Base-by-base conservation (phyloP, 495 filamentous ascomycete species). In the Daldinia vernicosa region DNA sequence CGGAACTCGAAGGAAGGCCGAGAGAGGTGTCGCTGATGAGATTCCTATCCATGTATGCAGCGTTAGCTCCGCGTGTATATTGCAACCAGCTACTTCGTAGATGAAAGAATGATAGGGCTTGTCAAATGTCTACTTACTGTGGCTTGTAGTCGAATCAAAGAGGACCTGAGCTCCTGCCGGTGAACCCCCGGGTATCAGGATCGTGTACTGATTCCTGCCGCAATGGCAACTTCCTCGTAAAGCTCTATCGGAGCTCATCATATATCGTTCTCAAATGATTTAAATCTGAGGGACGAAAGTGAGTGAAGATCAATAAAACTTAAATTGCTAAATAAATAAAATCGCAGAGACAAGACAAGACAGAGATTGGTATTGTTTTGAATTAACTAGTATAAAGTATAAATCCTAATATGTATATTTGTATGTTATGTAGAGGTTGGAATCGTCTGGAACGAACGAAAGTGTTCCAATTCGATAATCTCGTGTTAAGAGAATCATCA, bases 161-260 rank as follows among this genome's bases (percentile, higher is more conserved):
- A 92, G 85, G 7, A 97, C 85, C 52, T 88, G 84, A 24, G 90
- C 88, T 50, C 83, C 77, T 33, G 88, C 79, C 14, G 79, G 77
- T 43, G 85, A 78, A 67, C 87, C 72, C 3, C 81, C 70, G 3
- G 94, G 93, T 30, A 93, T 83, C 28, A 85, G 78, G 63, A 97
- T 87, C 17, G 87, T 83, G 79, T 96, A 97, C 67, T 89, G 85
- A 74, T 95, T 97, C 30, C 94, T 89, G 43, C 93, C 93, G 78
- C 94, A 97, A 27, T 90, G 88, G 80, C 94, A 97, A 75, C 89
- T 85, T 63, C 94, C 93, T 59, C 84, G 86, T 27, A 97, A 83
- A 32, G 37, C 55, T 56, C 70, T 55, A 12, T 52, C 65, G 15
- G 70, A 66, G 51, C 39, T 62, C 70, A 66, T 72, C 50, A 60